Evolutionary conservation across 192 early-diverging fungal genomes (phyloP).

Genomic region (Jimgerdemannia lactiflua): DNA sequence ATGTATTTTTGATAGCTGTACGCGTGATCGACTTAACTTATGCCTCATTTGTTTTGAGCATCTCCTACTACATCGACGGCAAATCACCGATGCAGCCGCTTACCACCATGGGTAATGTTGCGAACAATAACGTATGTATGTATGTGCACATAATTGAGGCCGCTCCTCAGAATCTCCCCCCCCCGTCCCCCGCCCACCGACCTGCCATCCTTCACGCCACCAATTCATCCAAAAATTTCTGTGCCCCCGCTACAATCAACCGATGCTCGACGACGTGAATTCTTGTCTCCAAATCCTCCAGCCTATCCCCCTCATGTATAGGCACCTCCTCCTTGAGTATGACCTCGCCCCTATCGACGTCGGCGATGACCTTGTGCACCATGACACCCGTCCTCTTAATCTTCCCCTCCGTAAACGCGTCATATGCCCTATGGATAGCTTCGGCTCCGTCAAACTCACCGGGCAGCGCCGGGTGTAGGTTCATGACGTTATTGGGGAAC

Average conservation of each 20-base stretch:
- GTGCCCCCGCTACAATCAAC: constrained; percentile 79
- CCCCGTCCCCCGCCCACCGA: no score
- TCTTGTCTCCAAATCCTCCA: constrained; percentile 79
- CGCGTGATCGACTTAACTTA: no score
- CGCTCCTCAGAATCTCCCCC: no score
- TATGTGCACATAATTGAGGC: no score
- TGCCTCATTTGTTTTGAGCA: no score
- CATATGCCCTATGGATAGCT: constrained; percentile 92
- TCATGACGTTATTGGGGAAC: constrained; percentile 80
- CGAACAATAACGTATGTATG: no score
- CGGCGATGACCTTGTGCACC: constrained; percentile 95
- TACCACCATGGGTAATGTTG: no score
- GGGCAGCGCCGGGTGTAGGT: constrained; percentile 96
- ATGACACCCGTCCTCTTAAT: constrained; percentile 77
- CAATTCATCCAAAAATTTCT: constrained; percentile 41
- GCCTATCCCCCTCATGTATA: constrained; percentile 71
- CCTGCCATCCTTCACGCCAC: constrained; percentile 1
- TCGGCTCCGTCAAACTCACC: constrained; percentile 96
- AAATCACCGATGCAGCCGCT: no score
- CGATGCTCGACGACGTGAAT: constrained; percentile 92
- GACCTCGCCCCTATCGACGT: constrained; percentile 94
- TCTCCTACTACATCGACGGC: no score
- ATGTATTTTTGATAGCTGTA: no score
- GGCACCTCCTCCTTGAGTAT: constrained; percentile 76
- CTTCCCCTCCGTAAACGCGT: constrained; percentile 77